Evolutionary conservation across 2,329 filamentous ascomycete species (phyloP), one percentile per base, ranked within the genome.

Genomic region (Nectriaceae sp.): DNA sequence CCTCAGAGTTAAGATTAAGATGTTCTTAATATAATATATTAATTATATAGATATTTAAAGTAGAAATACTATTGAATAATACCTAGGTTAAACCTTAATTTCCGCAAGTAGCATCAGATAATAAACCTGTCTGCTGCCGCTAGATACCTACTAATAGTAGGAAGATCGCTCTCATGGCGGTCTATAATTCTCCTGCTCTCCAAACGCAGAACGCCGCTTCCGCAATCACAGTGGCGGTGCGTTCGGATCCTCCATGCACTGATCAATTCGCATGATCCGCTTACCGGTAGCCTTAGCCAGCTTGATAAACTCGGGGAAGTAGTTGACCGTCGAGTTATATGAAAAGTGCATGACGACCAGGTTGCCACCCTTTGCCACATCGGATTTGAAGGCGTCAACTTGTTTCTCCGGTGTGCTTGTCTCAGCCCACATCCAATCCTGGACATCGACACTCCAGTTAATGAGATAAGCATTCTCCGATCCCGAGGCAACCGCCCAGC

Each of bases 261-360:
- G 83, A 60, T 86, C 83, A 38, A 86, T 78, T 35, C 83, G 74
- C 83, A 87, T 86, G 35, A 86, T 72, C 64, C 78, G 74, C 72
- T 85, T 84, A 4, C 84, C 84, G 2, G 78, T 82, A 15, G 68
- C 72, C 72, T 85, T 87, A 21, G 84, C 83, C 51, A 84, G 77
- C 56, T 72, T 71, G 63, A 88, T 88, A 59, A 88, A 85, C 66
- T 87, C 75, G 42, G 75, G 70, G 36, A 88, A 73, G 62, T 87
- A 87, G 49, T 70, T 67, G 13, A 88, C 84, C 1, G 85, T 89
- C 39, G 74, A 78, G 37, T 80, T 75, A 63, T 83, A 85, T 29
- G 88, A 67, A 65, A 87, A 89, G 66, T 89, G 85, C 77, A 88
- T 80, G 11, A 89, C 85, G 0, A 85, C 82, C 42, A 89, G 68